These are phyloP conservation scores for Astrocystis sublimbata DNA, from an alignment of 495 filamentous ascomycete species.

Conservation along the genomic window DNA sequence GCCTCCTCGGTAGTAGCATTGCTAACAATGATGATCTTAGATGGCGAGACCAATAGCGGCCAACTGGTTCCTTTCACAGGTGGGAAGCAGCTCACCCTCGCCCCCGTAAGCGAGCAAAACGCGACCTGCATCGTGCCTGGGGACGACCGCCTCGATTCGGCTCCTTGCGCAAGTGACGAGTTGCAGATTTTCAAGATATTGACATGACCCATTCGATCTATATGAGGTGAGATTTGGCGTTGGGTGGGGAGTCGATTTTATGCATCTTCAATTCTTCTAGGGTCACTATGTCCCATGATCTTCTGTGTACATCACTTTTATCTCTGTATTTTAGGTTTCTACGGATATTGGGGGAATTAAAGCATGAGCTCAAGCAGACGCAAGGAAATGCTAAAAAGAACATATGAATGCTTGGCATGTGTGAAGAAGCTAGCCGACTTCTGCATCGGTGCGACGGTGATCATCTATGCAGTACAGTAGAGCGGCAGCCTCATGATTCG, in stretches of 20 bases:
- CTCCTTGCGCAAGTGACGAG: slow-evolving; percentile 42
- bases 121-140: slow-evolving; percentile 45
- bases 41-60: slow-evolving; percentile 42
- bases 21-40: slow-evolving; percentile 31
- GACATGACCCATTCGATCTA: slow-evolving; percentile 22
- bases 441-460: neutral
- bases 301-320: neutral
- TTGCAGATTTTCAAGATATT: slow-evolving; percentile 50
- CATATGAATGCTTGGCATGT: neutral
- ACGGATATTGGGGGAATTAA: neutral
- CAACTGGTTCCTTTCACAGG: slow-evolving; percentile 46
- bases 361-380: neutral
- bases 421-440: neutral
- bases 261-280: neutral
- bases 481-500: neutral
- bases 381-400: neutral
- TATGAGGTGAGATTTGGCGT: neutral
- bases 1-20: neutral
- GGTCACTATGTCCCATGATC: neutral
- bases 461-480: neutral
- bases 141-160: slow-evolving; percentile 40
- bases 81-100: slow-evolving; percentile 42
- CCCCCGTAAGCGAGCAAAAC: slow-evolving; percentile 42
- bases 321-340: neutral
- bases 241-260: neutral